Conservation (phyloP, 1,284 basidiomycete genomes). For the Phlebopus sp. region DNA sequence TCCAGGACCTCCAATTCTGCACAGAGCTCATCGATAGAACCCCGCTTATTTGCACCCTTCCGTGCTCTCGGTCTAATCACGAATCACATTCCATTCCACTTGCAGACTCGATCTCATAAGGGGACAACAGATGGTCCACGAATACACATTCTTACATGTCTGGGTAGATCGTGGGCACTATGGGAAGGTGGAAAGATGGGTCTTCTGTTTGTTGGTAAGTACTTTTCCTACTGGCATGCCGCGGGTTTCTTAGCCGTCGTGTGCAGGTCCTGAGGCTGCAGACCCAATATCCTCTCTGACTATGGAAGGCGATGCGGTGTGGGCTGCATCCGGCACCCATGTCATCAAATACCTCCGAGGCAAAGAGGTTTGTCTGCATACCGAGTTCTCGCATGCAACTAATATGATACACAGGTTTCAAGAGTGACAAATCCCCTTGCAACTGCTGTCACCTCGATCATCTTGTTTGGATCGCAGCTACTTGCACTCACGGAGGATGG, state of each 20-base stretch:
- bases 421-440: constrained; percentile 64
- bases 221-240: neutral
- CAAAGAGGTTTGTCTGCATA: constrained; percentile 63
- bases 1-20: constrained; percentile 1
- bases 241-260: constrained; percentile 3
- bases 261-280: constrained; percentile 73
- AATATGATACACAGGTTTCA: constrained; percentile 34
- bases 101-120: constrained; percentile 86
- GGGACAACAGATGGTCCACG: constrained; percentile 81
- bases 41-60: constrained; percentile 88
- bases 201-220: constrained; percentile 88
- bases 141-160: constrained; percentile 82
- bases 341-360: constrained; percentile 83
- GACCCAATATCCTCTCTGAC: constrained; percentile 74
- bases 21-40: constrained; percentile 28
- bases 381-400: constrained; percentile 7
- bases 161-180: constrained; percentile 91
- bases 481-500: constrained; percentile 83
- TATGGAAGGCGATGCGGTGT: constrained; percentile 86
- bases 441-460: constrained; percentile 55
- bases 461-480: constrained; percentile 79
- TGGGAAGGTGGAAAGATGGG: constrained; percentile 96
- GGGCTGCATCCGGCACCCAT: constrained; percentile 70
- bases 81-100: constrained; percentile 86
- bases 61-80: constrained; percentile 92